These are phyloP conservation scores for Ophiostoma australiae DNA, from an alignment of 2,329 filamentous ascomycete species.

Conservation along the genomic window DNA sequence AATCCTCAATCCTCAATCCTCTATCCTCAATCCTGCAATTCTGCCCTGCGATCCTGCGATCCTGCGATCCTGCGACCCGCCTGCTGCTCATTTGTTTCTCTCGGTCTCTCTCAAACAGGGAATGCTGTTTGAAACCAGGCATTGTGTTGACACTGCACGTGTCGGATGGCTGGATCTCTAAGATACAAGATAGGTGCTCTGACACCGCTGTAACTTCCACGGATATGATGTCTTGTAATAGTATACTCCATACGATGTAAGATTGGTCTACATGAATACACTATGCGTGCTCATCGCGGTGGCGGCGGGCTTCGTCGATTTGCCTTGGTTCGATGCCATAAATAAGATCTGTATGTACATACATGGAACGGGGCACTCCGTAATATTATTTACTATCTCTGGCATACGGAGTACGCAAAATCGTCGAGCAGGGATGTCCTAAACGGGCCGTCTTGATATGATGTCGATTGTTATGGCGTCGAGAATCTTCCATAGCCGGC, in stretches of 20 bases:
- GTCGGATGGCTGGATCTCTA: background rate
- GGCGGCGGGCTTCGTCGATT: background rate
- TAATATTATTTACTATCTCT: background rate
- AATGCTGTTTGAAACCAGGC: background rate
- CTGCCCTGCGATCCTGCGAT: too few species aligned
- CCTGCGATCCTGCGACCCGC: background rate
- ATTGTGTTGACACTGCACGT: background rate
- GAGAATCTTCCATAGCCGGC: constrained; percentile 14
- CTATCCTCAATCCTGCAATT: background rate
- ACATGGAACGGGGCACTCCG: background rate
- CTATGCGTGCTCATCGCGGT: background rate
- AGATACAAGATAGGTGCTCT: background rate
- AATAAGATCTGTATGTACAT: background rate
- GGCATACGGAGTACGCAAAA: background rate
- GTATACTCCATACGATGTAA: background rate
- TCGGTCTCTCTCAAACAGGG: background rate
- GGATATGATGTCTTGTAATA: background rate
- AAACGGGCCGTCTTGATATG: constrained; percentile 12
- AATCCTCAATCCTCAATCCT: background rate
- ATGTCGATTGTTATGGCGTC: constrained; percentile 14
- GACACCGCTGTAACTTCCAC: too few species aligned
- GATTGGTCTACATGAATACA: background rate
- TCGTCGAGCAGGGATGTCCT: background rate
- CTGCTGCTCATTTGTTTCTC: background rate
- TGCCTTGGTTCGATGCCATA: background rate